phyloP scores from a whole-genome alignment of 371 early-diverging fungal genomes.

The Mortierella sp. region DNA sequence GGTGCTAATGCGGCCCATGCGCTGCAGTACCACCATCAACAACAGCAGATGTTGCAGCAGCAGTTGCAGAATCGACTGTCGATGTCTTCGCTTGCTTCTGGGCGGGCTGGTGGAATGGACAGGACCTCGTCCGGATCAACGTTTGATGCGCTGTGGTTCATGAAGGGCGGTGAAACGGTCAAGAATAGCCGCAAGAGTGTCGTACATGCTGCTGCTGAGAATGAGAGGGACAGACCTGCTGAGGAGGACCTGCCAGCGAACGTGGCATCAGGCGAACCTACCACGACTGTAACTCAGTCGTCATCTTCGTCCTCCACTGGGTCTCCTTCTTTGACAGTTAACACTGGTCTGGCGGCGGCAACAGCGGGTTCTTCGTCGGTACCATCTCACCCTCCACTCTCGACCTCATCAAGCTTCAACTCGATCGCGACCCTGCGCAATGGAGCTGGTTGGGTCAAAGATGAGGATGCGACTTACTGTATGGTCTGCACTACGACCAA shows the following conservation, averaged over 20 bases:
- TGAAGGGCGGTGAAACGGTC: conserved; percentile 30
- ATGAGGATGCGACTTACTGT: conserved; percentile 53
- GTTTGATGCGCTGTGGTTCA: conserved; percentile 52
- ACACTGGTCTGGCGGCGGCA: background rate
- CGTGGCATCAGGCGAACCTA: background rate
- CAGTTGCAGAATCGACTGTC: conserved; percentile 42
- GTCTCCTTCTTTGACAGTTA: conserved; percentile 1
- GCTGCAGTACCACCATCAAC: conserved; percentile 47
- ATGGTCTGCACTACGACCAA: conserved; percentile 55
- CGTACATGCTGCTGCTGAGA: background rate
- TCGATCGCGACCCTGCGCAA: conserved; percentile 31
- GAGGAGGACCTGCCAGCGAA: background rate
- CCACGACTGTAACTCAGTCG: background rate
- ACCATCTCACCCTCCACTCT: conserved; percentile 11
- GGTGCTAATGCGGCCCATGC: conserved; percentile 43
- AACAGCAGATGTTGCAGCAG: conserved; percentile 41
- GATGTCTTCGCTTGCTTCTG: conserved; percentile 19
- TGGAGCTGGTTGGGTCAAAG: conserved; percentile 54
- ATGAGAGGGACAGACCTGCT: background rate
- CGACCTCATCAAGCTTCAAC: conserved; percentile 13
- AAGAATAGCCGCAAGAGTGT: conserved; percentile 9
- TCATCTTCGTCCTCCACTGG: conserved; percentile 12
- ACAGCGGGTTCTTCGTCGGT: too few species aligned
- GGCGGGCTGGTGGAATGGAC: conserved; percentile 21
- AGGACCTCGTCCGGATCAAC: conserved; percentile 39